phyloP scores from a whole-genome alignment of 2,329 filamentous ascomycete species.

The Cryphonectria radicalis region DNA sequence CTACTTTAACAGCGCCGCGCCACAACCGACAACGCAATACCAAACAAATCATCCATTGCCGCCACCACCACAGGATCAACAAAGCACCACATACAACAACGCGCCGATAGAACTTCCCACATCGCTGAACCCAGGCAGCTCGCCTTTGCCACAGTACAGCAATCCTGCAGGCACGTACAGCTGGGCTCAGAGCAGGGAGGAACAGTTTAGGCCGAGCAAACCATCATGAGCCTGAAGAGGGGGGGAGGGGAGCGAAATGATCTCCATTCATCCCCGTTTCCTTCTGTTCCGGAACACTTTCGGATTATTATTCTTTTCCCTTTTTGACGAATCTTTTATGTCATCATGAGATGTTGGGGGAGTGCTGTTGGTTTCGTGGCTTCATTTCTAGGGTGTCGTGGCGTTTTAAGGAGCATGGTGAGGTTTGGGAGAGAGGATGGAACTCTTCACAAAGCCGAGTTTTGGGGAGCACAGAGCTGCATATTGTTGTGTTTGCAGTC shows the following conservation, averaged over 20 bases:
- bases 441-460: background rate
- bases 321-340: background rate
- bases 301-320: too few relatives aligned
- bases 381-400: background rate
- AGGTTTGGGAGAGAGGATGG: background rate
- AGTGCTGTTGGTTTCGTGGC: background rate
- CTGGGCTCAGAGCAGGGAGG: constrained; percentile 35
- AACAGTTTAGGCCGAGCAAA: constrained; percentile 24
- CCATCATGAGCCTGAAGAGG: constrained; percentile 18
- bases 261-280: background rate
- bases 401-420: background rate
- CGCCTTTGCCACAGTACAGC: constrained; percentile 42
- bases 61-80: constrained; percentile 13
- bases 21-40: constrained; percentile 23
- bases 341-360: background rate
- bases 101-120: constrained; percentile 43
- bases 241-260: background rate
- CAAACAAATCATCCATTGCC: constrained; percentile 18
- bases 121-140: constrained; percentile 38
- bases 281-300: background rate
- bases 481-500: background rate
- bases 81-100: background rate
- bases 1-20: constrained; percentile 22
- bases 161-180: constrained; percentile 35
- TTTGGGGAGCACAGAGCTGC: background rate